phyloP scores from a whole-genome alignment of 2,329 filamentous ascomycete species.

The Cladosporium austrohemisphaericum region DNA sequence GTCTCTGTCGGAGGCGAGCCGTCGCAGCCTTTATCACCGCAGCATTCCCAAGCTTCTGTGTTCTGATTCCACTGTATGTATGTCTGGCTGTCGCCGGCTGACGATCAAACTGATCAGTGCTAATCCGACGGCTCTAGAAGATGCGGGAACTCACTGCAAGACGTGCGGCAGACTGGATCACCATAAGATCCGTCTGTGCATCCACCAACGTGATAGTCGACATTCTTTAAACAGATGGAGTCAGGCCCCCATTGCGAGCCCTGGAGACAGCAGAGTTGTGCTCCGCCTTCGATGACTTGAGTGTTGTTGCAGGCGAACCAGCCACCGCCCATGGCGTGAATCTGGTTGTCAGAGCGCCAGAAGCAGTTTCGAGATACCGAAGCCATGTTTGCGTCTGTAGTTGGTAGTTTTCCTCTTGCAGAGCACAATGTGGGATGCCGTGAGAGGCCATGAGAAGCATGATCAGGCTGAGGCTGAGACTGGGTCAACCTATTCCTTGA shows the following conservation, averaged over 20 bases:
- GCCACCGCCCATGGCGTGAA: neutral
- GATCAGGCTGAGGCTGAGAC: too few species aligned
- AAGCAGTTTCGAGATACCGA: too few species aligned
- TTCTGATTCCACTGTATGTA: slow-evolving; percentile 14
- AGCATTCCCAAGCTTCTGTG: slow-evolving; percentile 11
- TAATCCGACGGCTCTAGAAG: neutral
- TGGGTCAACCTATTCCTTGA: too few species aligned
- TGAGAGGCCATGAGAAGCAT: too few species aligned
- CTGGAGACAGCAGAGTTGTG: slow-evolving; percentile 14
- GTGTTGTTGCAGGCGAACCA: slow-evolving; percentile 18
- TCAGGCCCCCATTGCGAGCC: slow-evolving; percentile 15
- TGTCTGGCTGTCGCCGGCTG: slow-evolving; percentile 5
- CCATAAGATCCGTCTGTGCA: slow-evolving; percentile 15
- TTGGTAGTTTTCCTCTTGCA: too few species aligned
- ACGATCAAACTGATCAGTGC: neutral
- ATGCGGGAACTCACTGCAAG: slow-evolving; percentile 6
- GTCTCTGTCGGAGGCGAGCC: slow-evolving; percentile 4
- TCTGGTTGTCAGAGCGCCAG: slow-evolving; percentile 12
- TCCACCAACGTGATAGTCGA: slow-evolving; percentile 8
- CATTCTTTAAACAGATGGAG: slow-evolving; percentile 4
- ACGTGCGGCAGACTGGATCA: slow-evolving; percentile 12
- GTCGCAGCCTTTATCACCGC: slow-evolving; percentile 13
- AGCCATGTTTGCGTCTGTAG: too few species aligned
- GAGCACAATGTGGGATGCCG: too few species aligned
- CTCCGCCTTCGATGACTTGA: slow-evolving; percentile 5